A percentile compares a stretch with the other conserved stretches of the same genome.
Evolutionary conservation across 257 asterid genomes (phyloP).

Genomic region (Solanum chiquidenum): DNA sequence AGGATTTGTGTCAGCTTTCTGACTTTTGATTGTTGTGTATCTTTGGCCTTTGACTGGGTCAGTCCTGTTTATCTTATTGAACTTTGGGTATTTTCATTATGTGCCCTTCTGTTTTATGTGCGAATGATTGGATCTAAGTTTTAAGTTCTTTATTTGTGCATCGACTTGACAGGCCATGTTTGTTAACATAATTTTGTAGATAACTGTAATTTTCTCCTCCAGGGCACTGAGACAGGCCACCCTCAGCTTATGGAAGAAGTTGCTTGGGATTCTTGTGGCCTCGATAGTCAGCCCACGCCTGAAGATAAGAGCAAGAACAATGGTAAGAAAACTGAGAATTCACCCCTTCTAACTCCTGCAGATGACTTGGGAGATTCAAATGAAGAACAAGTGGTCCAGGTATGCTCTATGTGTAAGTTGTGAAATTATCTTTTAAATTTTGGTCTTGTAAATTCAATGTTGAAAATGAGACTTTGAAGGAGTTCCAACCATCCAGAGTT

Average conservation of each 20-base stretch:
- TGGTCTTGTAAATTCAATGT: not conserved
- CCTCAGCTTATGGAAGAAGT: slow-evolving; percentile 16
- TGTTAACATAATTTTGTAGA: not conserved
- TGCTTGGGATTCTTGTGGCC: slow-evolving; percentile 10
- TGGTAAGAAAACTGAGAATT: slow-evolving; percentile 31
- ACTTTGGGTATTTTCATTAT: not conserved
- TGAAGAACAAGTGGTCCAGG: slow-evolving; percentile 55
- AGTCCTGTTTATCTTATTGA: not conserved
- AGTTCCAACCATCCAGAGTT: not conserved
- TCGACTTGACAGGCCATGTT: not conserved
- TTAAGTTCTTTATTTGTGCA: not conserved
- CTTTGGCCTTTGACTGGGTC: not conserved
- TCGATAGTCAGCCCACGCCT: slow-evolving; percentile 11
- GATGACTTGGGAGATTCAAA: slow-evolving; percentile 27
- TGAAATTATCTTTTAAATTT: not conserved
- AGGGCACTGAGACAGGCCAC: slow-evolving; percentile 30
- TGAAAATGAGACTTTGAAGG: not conserved
- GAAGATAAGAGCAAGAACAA: slow-evolving; percentile 8
- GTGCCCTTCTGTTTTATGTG: not conserved
- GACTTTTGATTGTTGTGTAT: not conserved
- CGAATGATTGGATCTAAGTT: not conserved
- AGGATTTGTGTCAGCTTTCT: not conserved
- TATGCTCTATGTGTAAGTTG: slow-evolving; percentile 9
- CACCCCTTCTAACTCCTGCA: slow-evolving; percentile 16
- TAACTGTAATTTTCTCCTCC: not conserved